phyloP scores from a whole-genome alignment of 2,329 filamentous ascomycete species.

The Orbilia brochopaga region DNA sequence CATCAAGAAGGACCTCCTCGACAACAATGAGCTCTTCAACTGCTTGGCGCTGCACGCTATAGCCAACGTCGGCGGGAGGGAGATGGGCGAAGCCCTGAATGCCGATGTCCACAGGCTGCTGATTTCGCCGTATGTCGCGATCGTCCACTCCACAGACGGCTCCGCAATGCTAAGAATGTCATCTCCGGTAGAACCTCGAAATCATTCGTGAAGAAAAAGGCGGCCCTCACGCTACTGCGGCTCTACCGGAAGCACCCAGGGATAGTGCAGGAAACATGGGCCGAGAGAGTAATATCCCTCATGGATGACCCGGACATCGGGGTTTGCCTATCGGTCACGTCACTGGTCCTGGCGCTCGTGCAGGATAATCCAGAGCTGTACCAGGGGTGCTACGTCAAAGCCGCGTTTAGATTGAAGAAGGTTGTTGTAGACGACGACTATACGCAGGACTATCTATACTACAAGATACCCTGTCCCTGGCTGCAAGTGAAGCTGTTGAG shows the following conservation, averaged over 20 bases:
- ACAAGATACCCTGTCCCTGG: slow-evolving; percentile 99
- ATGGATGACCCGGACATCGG: slow-evolving; percentile 97
- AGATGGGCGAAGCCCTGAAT: slow-evolving; percentile 95
- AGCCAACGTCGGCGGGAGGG: slow-evolving; percentile 92
- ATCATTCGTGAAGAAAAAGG: slow-evolving; percentile 99
- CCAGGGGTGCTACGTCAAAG: slow-evolving; percentile 91
- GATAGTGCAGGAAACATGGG: slow-evolving; percentile 96
- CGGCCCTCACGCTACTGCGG: slow-evolving; percentile 87
- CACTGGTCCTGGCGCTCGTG: slow-evolving; percentile 88
- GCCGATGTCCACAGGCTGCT: slow-evolving; percentile 89
- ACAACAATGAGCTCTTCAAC: slow-evolving; percentile 97
- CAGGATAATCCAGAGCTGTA: slow-evolving; percentile 96
- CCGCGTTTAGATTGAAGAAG: slow-evolving; percentile 84
- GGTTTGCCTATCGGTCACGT: slow-evolving; percentile 92
- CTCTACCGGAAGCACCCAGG: slow-evolving; percentile 92
- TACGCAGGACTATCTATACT: slow-evolving; percentile 91
- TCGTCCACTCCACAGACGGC: slow-evolving; percentile 54
- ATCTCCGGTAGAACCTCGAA: slow-evolving; percentile 72
- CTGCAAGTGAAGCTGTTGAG: slow-evolving; percentile 93
- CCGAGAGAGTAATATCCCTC: slow-evolving; percentile 95
- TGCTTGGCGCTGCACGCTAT: slow-evolving; percentile 96
- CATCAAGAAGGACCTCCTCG: slow-evolving; percentile 91
- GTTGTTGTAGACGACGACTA: slow-evolving; percentile 91
- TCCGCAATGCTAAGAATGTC: slow-evolving; percentile 6
- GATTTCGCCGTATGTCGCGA: slow-evolving; percentile 80